These are phyloP conservation scores for Penicillium riverlandense DNA, from an alignment of 495 filamentous ascomycete species.

Conservation along the genomic window DNA sequence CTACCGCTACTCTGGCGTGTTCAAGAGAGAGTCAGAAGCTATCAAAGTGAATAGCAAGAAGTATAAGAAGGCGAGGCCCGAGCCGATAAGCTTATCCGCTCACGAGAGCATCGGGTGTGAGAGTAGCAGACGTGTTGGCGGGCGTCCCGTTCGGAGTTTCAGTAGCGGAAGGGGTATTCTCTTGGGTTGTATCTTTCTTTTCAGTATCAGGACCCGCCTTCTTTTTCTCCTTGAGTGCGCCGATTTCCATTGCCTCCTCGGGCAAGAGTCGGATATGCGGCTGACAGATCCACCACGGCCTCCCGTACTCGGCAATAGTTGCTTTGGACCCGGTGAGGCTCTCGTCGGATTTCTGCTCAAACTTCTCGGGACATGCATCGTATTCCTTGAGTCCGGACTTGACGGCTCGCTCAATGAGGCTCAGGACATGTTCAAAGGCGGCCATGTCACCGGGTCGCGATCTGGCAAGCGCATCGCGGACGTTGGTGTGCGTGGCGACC, in stretches of 20 bases:
- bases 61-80: too few species aligned
- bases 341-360: conserved; percentile 29
- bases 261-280: conserved; percentile 83
- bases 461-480: conserved; percentile 72
- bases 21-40: too few species aligned
- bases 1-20: too few species aligned
- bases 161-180: conserved; percentile 5
- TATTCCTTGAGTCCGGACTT: conserved; percentile 70
- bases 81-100: conserved; percentile 15
- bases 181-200: conserved; percentile 8
- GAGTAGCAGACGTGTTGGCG: conserved; percentile 8
- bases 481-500: conserved; percentile 64
- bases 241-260: conserved; percentile 78
- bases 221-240: conserved; percentile 62
- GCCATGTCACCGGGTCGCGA: conserved; percentile 57
- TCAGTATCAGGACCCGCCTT: conserved; percentile 28
- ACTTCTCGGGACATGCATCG: conserved; percentile 50
- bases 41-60: too few species aligned
- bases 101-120: conserved; percentile 30
- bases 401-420: conserved; percentile 60
- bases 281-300: conserved; percentile 92
- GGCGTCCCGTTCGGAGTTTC: conserved; percentile 7
- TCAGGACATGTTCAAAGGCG: conserved; percentile 64
- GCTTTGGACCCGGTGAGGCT: conserved; percentile 51
- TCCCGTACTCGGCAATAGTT: conserved; percentile 59